Evolutionary conservation across 768 basidiomycete genomes (phyloP).

Genomic region (Russula ochroleuca): DNA sequence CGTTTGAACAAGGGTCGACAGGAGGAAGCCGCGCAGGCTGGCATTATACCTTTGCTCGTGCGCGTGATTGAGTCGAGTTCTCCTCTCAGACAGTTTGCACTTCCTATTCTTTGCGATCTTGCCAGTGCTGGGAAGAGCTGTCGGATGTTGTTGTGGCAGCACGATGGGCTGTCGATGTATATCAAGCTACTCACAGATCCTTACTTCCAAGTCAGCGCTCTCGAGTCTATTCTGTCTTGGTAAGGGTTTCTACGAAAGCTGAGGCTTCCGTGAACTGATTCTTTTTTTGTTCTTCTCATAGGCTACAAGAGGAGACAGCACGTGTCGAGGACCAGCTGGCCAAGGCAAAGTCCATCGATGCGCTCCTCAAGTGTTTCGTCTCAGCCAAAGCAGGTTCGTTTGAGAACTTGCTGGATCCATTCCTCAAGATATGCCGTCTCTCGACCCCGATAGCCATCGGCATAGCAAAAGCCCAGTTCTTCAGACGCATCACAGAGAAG

Average conservation of each 20-base stretch:
- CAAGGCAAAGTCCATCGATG: slow-evolving; percentile 58
- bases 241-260: slow-evolving; percentile 35
- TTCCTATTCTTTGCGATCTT: slow-evolving; percentile 95
- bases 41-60: slow-evolving; percentile 88
- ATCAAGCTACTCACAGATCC: slow-evolving; percentile 74
- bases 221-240: slow-evolving; percentile 91
- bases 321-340: slow-evolving; percentile 87
- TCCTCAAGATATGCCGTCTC: slow-evolving; percentile 85
- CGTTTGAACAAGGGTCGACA: slow-evolving; percentile 91
- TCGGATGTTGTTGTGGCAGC: slow-evolving; percentile 85
- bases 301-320: slow-evolving; percentile 93
- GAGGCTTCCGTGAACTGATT: neutral
- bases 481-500: slow-evolving; percentile 82
- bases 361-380: slow-evolving; percentile 74
- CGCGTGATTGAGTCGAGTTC: slow-evolving; percentile 84
- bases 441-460: slow-evolving; percentile 70
- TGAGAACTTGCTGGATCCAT: slow-evolving; percentile 87
- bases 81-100: slow-evolving; percentile 92
- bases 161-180: slow-evolving; percentile 84
- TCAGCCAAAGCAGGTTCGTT: slow-evolving; percentile 84
- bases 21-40: slow-evolving; percentile 95
- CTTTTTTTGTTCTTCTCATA: slow-evolving; percentile 32
- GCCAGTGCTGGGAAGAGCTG: slow-evolving; percentile 94
- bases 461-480: slow-evolving; percentile 78
- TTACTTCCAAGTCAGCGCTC: slow-evolving; percentile 87